These are phyloP conservation scores for Mesembryanthemum crystallinum DNA, from an alignment of 148 eudicot species.

Conservation along the genomic window DNA sequence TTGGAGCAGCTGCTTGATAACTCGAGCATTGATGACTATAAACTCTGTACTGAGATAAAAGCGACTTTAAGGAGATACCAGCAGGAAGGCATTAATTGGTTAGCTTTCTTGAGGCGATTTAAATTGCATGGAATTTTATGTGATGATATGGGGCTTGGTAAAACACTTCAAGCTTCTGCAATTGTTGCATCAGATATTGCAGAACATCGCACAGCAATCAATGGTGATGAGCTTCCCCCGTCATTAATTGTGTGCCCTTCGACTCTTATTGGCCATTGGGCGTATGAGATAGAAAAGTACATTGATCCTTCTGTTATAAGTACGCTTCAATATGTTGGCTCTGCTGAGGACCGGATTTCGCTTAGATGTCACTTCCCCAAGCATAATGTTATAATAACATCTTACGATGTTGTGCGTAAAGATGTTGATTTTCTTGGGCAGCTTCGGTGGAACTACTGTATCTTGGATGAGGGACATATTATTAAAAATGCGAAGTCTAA, in stretches of 20 bases:
- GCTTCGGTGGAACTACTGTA: constrained; percentile 82
- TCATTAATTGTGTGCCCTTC: constrained; percentile 94
- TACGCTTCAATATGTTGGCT: constrained; percentile 84
- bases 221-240: constrained; percentile 42
- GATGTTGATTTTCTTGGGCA: constrained; percentile 81
- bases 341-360: constrained; percentile 76
- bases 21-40: constrained; percentile 92
- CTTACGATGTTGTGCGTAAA: constrained; percentile 96
- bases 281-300: constrained; percentile 93
- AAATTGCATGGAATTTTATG: constrained; percentile 97
- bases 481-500: constrained; percentile 91
- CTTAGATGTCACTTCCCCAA: constrained; percentile 56
- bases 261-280: constrained; percentile 99
- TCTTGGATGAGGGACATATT: constrained; percentile 93
- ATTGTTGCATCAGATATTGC: constrained; percentile 96
- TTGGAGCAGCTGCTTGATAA: constrained; percentile 97
- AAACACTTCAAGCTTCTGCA: constrained; percentile 97
- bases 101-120: constrained; percentile 91
- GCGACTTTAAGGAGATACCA: constrained; percentile 92
- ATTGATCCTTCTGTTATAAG: constrained; percentile 75
- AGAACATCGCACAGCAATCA: constrained; percentile 49
- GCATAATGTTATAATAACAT: constrained; percentile 80
- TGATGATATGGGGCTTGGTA: constrained; percentile 99
- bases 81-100: constrained; percentile 99
- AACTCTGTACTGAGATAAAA: constrained; percentile 70